Evolutionary conservation across 208 protist species (phyloP), one percentile per base, ranked within the genome.

Genomic region (Leishmania major): DNA sequence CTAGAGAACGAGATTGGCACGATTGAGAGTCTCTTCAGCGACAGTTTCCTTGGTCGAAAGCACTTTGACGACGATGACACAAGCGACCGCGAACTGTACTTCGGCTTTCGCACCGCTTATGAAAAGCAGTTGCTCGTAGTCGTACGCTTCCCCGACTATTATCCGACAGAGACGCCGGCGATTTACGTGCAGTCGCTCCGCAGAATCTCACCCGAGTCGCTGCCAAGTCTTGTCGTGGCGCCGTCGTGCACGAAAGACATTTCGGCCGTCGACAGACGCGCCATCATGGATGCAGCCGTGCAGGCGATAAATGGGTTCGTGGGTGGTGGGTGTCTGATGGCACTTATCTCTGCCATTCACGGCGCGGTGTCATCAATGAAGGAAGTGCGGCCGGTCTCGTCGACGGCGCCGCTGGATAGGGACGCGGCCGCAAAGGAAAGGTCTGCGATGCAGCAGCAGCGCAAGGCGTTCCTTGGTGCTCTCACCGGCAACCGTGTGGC

Each of bases 91-190:
- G 89, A 98, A 78, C 37, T 97, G 1, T 91, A 91, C 84, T 95
- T 98, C 53, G 81, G 77, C 69, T 95, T 96, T 78, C 81, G 53
- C 37, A 92, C 92, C 19, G 81, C 80, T 22, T 83, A 92, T 43
- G 84, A 91, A 17, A 86, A 87, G 73, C 79, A 75, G 76, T 78
- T 96, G 28, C 85, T 95, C 3, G 84, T 93, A 17, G 87, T 85
- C 43, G 78, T 98, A 71, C 90, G 91, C 45, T 85, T 98, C 31
- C 91, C 93, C 0, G 88, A 92, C 79, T 87, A 91, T 73, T 98
- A 98, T 81, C 95, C 95, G 47, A 77, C 69, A 22, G 91, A 98
- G 80, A 89, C 93, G 28, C 95, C 95, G 11, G 74, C 85, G 31
- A 59, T 98, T 19, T 91, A 90, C 80, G 71, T 96, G 51, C 91